Percentiles rank a stretch among this genome's conserved stretches.
Conservation (phyloP, 1,284 basidiomycete species). For the Cryptococcus neoformans region DNA sequence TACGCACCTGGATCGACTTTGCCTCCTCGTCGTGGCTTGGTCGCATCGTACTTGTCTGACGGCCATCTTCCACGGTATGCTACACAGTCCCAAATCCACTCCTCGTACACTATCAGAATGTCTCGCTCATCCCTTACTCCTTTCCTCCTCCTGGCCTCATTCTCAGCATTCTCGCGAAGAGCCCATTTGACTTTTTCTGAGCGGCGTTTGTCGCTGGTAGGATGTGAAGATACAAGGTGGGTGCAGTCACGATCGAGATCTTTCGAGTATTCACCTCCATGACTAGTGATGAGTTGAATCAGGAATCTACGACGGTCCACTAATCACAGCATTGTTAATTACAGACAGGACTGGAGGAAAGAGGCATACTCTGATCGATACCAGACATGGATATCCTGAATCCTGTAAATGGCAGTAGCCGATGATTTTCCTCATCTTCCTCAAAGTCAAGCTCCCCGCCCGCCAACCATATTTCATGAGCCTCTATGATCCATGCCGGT, state of each 20-base stretch:
- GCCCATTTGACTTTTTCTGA: constrained; percentile 48
- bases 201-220: constrained; percentile 27
- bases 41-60: constrained; percentile 44
- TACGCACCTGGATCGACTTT: constrained; percentile 22
- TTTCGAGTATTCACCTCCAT: constrained; percentile 45
- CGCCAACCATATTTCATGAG: constrained; percentile 28
- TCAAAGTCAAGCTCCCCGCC: constrained; percentile 30
- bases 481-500: constrained; percentile 36
- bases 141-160: constrained; percentile 25
- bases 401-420: constrained; percentile 35
- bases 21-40: constrained; percentile 28
- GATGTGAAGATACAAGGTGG: constrained; percentile 41
- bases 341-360: background rate
- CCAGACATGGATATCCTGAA: constrained; percentile 41
- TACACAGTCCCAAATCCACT: constrained; percentile 51
- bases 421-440: constrained; percentile 23
- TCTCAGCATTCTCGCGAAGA: constrained; percentile 28
- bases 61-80: constrained; percentile 41
- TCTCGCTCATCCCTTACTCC: constrained; percentile 27
- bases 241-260: constrained; percentile 45
- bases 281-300: constrained; percentile 28
- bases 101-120: constrained; percentile 44
- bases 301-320: constrained; percentile 41
- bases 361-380: constrained; percentile 31
- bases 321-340: constrained; percentile 1